Conservation (phyloP, 306 rosid genomes). For the Pterocarpus santalinus region DNA sequence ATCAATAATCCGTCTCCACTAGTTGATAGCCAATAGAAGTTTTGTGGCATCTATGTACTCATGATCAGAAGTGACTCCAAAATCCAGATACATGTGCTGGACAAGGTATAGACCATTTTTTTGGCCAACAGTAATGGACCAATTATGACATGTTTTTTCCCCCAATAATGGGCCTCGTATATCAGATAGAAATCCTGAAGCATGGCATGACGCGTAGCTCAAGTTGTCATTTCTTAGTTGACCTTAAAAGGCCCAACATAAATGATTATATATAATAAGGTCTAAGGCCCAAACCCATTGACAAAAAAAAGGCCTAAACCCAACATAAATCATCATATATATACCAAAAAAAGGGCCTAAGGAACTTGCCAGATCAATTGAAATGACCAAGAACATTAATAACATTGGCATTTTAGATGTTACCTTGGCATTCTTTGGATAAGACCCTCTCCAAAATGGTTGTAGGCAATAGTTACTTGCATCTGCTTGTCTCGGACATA, state of each 20-base stretch:
- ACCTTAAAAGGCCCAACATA: constrained; percentile 10
- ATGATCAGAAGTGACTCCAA: background rate
- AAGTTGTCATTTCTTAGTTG: background rate
- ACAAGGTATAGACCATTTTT: background rate
- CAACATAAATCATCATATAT: constrained; percentile 1
- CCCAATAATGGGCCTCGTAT: background rate
- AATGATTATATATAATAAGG: background rate
- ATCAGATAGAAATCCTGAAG: no score
- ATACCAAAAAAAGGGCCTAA: no score
- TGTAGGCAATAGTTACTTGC: constrained; percentile 99
- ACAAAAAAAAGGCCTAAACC: background rate
- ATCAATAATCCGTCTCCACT: constrained; percentile 17
- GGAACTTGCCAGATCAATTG: background rate
- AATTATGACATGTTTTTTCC: background rate
- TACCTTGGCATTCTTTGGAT: constrained; percentile 99
- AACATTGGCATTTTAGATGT: background rate
- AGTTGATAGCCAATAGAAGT: background rate
- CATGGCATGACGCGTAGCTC: no score
- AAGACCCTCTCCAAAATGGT: constrained; percentile 98
- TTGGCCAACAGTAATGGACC: background rate
- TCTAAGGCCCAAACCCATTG: background rate
- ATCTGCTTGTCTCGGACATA: constrained; percentile 85
- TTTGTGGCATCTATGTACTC: background rate
- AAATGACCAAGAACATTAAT: background rate
- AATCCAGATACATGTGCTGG: background rate